Base-by-base conservation (phyloP, 1,284 basidiomycete species). In the Hymenochaete sp. region DNA sequence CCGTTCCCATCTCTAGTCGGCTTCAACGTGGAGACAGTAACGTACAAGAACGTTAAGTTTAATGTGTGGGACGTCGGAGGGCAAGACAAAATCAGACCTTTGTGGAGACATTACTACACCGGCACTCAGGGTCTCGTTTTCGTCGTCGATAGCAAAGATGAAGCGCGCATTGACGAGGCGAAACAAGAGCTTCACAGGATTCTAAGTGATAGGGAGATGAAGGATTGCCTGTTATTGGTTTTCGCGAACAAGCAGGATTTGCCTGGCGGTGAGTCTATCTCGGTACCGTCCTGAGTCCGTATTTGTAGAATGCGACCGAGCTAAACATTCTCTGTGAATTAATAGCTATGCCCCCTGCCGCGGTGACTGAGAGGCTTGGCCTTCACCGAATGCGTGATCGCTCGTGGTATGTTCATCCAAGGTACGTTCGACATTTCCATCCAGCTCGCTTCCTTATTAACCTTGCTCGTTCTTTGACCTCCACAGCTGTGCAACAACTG, bases 1-100 rank as follows among this genome's bases (percentile, higher is more conserved):
- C 14, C 14, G 28, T 14, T 14, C 9, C 5, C 13, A 16, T n/a
- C 8, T 37, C 27, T 56, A 89, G 92, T 85, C 70, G 93, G 93
- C 16, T 97, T 97, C 78, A 98, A 98, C 64, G 96, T 99, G 57
- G 96, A 99, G 71, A 99, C 96, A 9, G 96, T 99, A 54, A 96
- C 93, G 54, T 99, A 98, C 72, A 98, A 98, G 77, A 98, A 99
- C 59, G 93, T 99, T 62, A 96, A 95, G 62, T 99, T 99, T 75
- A 98, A 96, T 59, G 96, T 99, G 19, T 99, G 96, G 96, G 96
- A 99, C 65, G 96, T 99, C 48, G 96, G 96, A 63, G 96, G 93
- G 29, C 93, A 98, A 68, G 93, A 97, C 72, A 97, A 97, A 76
- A 97, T 97, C 59, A 77, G 96, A 53, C 96, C 96, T 38, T 73